Conservation (phyloP, 345 rosid species). For the Eucalyptus globulus region DNA sequence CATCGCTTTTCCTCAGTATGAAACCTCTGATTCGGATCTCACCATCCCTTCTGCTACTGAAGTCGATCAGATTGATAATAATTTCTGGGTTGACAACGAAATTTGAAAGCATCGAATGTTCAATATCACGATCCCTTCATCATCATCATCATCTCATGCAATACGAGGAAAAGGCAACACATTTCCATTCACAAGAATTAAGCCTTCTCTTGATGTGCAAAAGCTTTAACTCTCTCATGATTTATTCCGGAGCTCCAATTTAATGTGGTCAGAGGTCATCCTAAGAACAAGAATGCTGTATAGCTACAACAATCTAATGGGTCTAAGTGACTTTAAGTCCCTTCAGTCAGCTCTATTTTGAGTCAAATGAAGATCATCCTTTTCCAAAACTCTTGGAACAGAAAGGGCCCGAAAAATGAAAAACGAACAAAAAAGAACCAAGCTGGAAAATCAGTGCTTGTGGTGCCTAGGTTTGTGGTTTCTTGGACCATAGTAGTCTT, state of each 20-base stretch:
- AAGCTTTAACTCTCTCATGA: not conserved
- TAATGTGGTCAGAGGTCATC: not conserved
- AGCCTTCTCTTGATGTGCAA: not conserved
- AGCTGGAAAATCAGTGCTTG: not conserved
- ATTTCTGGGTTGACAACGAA: not conserved
- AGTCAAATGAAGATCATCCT: not conserved
- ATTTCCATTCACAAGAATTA: constrained; percentile 1
- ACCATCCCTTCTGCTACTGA: not conserved
- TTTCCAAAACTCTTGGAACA: not conserved
- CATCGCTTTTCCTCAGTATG: not conserved
- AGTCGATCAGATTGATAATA: not conserved
- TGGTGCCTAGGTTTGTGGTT: constrained; percentile 43
- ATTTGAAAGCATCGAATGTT: not conserved
- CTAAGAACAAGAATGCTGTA: not conserved
- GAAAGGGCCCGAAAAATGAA: not conserved
- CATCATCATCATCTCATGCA: not conserved
- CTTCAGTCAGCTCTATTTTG: not conserved
- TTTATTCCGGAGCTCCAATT: not conserved
- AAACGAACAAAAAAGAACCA: not conserved
- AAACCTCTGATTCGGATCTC: not conserved
- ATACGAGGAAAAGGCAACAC: not conserved
- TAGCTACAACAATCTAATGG: not conserved
- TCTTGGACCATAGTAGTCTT: constrained; percentile 58
- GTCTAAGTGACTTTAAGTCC: not conserved
- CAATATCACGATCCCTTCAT: not conserved